These are phyloP conservation scores for Marvania coccoides DNA, from an alignment of 139 green algal species.

Conservation along the genomic window DNA sequence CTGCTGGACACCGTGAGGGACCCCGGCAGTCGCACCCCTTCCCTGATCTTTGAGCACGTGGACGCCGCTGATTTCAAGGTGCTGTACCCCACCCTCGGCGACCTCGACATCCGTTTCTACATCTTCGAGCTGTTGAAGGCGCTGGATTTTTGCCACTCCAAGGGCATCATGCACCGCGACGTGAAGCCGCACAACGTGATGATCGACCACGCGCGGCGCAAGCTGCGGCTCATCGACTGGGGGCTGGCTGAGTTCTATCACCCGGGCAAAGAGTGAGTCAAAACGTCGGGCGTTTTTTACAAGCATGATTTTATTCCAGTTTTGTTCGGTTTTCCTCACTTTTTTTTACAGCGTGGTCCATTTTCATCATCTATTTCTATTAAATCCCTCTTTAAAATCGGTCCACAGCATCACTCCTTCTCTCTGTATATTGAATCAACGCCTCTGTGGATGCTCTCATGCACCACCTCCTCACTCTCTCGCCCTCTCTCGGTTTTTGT, in stretches of 20 bases:
- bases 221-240: slow-evolving; percentile 98
- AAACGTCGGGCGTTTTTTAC: not conserved
- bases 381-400: too few species aligned
- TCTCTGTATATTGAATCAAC: too few species aligned
- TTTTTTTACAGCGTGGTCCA: too few species aligned
- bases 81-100: slow-evolving; percentile 91
- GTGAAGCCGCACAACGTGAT: slow-evolving; percentile 91
- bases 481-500: too few species aligned
- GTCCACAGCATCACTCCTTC: too few species aligned
- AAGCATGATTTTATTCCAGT: too few species aligned
- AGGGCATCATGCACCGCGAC: slow-evolving; percentile 85
- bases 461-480: too few species aligned
- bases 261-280: slow-evolving; percentile 53
- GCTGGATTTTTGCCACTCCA: slow-evolving; percentile 92
- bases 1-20: slow-evolving; percentile 95
- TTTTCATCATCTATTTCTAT: too few species aligned
- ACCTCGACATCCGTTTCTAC: slow-evolving; percentile 98
- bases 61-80: slow-evolving; percentile 90
- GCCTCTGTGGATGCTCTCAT: too few species aligned
- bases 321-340: too few species aligned
- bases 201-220: slow-evolving; percentile 91
- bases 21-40: slow-evolving; percentile 85
- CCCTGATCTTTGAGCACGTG: slow-evolving; percentile 95
- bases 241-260: slow-evolving; percentile 99
- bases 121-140: slow-evolving; percentile 95